These are phyloP conservation scores for Moricandia arvensis DNA, from an alignment of 345 rosid species.

Conservation along the genomic window DNA sequence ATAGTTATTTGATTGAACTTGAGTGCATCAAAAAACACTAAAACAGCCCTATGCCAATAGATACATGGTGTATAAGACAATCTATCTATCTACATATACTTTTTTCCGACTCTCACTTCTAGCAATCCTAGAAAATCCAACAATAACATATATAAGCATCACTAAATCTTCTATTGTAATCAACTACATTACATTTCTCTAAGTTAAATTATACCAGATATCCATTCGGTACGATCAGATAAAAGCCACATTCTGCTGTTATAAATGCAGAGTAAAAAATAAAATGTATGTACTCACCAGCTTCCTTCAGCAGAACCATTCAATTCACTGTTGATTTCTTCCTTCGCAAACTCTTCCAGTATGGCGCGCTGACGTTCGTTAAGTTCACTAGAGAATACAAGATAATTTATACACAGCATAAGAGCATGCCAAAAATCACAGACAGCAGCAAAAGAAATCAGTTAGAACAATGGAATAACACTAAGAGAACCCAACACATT, in stretches of 20 bases:
- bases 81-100: neutral
- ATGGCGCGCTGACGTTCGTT: slow-evolving; percentile 77
- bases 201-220: slow-evolving; percentile 4
- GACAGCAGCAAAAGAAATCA: neutral
- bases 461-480: neutral
- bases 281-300: slow-evolving; percentile 49
- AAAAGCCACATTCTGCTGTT: slow-evolving; percentile 1
- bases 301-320: slow-evolving; percentile 44
- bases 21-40: neutral
- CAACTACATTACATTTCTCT: neutral
- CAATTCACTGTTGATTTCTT: slow-evolving; percentile 66
- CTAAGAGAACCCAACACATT: slow-evolving; percentile 1
- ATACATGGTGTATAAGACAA: slow-evolving; percentile 2
- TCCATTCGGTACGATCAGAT: slow-evolving; percentile 15
- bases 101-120: neutral
- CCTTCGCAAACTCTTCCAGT: slow-evolving; percentile 82
- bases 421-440: neutral
- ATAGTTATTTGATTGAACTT: slow-evolving; percentile 1
- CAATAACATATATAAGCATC: neutral
- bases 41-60: neutral
- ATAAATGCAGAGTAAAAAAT: neutral
- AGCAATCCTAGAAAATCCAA: slow-evolving; percentile 5
- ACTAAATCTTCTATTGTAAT: slow-evolving; percentile 2
- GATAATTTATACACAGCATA: slow-evolving; percentile 11
- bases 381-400: slow-evolving; percentile 44